Percentiles rank a stretch among this genome's conserved stretches.
phyloP scores from a whole-genome alignment of 768 basidiomycete species.

The Phlebiopsis gigantea region DNA sequence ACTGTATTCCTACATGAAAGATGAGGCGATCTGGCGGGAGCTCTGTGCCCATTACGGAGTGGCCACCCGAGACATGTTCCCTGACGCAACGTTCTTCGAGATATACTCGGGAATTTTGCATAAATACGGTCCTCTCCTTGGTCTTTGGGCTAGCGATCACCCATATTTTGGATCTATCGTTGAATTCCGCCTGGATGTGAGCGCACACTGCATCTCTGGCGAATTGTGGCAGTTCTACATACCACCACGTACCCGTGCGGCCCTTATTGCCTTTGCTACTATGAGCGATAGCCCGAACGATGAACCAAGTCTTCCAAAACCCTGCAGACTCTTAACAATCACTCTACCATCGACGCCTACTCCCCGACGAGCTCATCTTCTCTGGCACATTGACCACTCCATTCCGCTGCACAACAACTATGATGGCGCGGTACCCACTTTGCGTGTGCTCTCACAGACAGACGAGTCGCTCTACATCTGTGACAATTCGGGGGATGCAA shows the following conservation, averaged over 20 bases:
- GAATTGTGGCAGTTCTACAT: constrained; percentile 17
- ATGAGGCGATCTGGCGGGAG: constrained; percentile 5
- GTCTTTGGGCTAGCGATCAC: constrained; percentile 22
- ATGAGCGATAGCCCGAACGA: not conserved
- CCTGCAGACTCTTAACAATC: constrained; percentile 4
- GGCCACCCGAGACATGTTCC: constrained; percentile 4
- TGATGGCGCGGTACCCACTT: constrained; percentile 1
- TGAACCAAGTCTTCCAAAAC: not conserved
- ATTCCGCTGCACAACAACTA: constrained; percentile 1
- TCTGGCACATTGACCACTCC: constrained; percentile 6
- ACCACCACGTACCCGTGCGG: too few relatives aligned
- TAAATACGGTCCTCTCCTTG: constrained; percentile 18
- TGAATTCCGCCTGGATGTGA: constrained; percentile 19
- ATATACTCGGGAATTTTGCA: constrained; percentile 19
- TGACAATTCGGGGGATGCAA: too few relatives aligned
- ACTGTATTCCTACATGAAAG: constrained; percentile 12
- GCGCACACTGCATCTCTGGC: constrained; percentile 16
- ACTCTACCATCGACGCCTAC: not conserved
- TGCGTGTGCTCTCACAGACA: constrained; percentile 16
- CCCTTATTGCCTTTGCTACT: too few relatives aligned
- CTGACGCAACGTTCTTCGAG: constrained; percentile 10
- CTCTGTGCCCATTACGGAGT: constrained; percentile 17
- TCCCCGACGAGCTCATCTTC: not conserved
- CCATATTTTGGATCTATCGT: constrained; percentile 18
- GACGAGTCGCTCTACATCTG: not conserved